A percentile compares a stretch with the other conserved stretches of the same genome.
Conservation (phyloP, 164 flowering plant genomes). For the Vitis riparia region DNA sequence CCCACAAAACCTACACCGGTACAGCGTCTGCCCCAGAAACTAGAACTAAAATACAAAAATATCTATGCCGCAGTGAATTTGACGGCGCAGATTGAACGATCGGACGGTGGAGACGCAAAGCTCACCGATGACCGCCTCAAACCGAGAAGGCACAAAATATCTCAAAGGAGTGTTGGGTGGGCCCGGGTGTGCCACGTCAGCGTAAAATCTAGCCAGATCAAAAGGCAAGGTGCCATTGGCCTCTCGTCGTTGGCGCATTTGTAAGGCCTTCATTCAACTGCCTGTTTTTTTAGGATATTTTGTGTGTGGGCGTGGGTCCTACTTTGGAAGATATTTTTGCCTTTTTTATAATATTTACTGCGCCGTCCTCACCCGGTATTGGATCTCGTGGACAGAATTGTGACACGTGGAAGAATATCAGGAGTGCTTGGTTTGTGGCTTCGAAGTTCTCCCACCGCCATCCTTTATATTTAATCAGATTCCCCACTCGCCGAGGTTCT, state of each 20-base stretch:
- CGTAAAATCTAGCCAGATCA: conserved; percentile 11
- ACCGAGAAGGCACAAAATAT: conserved; percentile 14
- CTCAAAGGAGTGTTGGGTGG: background rate
- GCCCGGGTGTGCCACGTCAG: conserved; percentile 17
- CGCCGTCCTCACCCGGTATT: too few species aligned
- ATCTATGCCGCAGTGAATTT: conserved; percentile 4
- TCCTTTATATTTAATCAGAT: background rate
- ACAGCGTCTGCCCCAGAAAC: too few species aligned
- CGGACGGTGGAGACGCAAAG: conserved; percentile 17
- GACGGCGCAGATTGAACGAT: conserved; percentile 3
- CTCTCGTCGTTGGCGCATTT: background rate
- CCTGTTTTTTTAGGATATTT: conserved; percentile 1
- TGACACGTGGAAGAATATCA: conserved; percentile 1
- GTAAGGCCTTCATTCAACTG: background rate
- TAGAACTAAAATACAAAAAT: background rate
- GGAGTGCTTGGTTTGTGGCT: conserved; percentile 1
- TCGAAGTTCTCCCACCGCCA: background rate
- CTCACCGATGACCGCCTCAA: background rate
- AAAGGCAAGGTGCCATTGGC: conserved; percentile 6
- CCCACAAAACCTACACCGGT: too few species aligned
- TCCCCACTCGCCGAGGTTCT: too few species aligned
- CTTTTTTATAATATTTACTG: too few species aligned
- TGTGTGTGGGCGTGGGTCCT: background rate
- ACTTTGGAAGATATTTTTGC: too few species aligned
- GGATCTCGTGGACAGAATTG: background rate